These are phyloP conservation scores for Rhinocladiella similis DNA, from an alignment of 2,329 filamentous ascomycete genomes.

Conservation along the genomic window DNA sequence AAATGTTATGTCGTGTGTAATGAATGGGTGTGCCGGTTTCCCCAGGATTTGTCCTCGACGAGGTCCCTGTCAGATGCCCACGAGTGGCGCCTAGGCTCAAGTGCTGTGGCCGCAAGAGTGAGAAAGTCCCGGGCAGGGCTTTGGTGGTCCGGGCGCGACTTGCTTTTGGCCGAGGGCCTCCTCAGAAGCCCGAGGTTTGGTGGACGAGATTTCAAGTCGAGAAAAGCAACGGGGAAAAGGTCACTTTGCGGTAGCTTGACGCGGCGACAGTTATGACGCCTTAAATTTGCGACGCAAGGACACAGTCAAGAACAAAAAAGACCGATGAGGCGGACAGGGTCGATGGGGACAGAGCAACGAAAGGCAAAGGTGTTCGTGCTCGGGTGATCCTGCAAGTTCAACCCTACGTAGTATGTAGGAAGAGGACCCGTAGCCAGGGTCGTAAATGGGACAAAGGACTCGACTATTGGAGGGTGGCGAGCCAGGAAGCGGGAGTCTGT, in stretches of 20 bases:
- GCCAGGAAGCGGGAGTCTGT: neutral
- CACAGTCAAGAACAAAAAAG: neutral
- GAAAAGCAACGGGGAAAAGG: neutral
- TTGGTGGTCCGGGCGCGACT: neutral
- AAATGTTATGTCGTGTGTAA: neutral
- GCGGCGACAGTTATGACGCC: neutral
- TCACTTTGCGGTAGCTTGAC: neutral
- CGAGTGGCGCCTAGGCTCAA: neutral
- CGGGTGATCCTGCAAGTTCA: neutral
- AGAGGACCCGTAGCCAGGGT: neutral
- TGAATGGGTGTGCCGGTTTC: neutral
- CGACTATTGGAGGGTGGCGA: neutral
- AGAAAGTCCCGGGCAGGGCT: too few species aligned
- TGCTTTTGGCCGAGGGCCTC: too few species aligned
- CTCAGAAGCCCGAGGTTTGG: neutral
- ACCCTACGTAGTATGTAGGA: neutral
- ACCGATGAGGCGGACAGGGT: neutral
- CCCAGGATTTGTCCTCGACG: neutral
- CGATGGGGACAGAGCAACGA: neutral
- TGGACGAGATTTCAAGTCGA: neutral
- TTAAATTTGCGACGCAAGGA: neutral
- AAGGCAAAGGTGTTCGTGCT: neutral
- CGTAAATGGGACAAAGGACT: neutral
- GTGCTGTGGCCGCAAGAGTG: too few species aligned
- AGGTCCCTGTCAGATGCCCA: neutral